Base-by-base conservation (phyloP, 495 filamentous ascomycete species). In the Sabuloglossum arenarium region DNA sequence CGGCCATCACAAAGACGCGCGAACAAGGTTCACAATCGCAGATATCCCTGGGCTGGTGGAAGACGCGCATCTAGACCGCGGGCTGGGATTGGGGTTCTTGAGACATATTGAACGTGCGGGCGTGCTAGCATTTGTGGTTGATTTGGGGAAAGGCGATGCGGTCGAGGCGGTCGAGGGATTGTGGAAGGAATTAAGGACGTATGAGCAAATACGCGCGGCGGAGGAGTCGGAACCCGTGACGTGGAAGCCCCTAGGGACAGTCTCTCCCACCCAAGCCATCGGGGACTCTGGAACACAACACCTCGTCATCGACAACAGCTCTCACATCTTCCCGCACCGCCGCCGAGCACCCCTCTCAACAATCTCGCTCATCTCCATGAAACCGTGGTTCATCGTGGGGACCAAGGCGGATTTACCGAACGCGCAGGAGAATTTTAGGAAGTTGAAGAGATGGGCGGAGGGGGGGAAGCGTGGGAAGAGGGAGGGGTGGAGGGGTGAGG, bases 331-430 rank as follows among this genome's bases (percentile, higher is more conserved):
- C n/a, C n/a, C n/a, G n/a, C n/a, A n/a, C n/a, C n/a, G n/a, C n/a
- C n/a, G n/a, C n/a, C n/a, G n/a, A n/a, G n/a, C n/a, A n/a, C n/a
- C n/a, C n/a, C n/a, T n/a, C n/a, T n/a, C n/a, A n/a, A n/a, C n/a
- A n/a, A n/a, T n/a, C n/a, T n/a, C n/a, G n/a, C n/a, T n/a, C 23
- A 53, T 93, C 50, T 83, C 85, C 16, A 74, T 74, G 10, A 98
- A 98, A 66, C 88, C 90, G 6, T 98, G 93, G 93, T 91, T 95
- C 61, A 89, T 97, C 0, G 84, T 97, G 34, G 93, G 88, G 9
- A 95, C 89, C 34, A 98, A 98, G 67, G 89, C 86, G 10, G 91
- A 98, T 67, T 64, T 96, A 51, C 76, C 79, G 9, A 75, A 75
- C 0, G 91, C 93, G 6, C 75, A 86, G 66, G 75, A 81, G 24